Evolutionary conservation across 306 rosid genomes (phyloP).

Genomic region (Vachellia pachyceras): DNA sequence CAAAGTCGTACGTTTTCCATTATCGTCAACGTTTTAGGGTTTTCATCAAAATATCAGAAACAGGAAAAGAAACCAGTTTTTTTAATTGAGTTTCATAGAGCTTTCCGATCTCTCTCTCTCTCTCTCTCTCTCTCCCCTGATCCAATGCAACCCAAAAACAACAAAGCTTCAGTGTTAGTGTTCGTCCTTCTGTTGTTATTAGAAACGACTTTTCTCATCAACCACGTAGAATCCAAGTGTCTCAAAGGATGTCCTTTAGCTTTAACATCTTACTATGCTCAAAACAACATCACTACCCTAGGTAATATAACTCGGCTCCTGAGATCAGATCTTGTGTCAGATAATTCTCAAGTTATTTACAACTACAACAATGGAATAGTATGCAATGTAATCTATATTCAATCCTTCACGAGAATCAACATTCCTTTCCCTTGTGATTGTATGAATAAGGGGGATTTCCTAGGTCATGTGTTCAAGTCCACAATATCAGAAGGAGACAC

Average conservation of each 20-base stretch:
- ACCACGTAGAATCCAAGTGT: conserved; percentile 5
- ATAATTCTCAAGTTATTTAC: background rate
- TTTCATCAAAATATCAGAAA: no score
- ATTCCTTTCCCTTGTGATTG: conserved; percentile 5
- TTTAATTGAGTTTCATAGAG: no score
- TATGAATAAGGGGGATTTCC: background rate
- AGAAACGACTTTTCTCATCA: background rate
- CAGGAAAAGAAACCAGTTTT: no score
- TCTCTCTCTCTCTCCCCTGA: no score
- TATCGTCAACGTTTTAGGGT: no score
- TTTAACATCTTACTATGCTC: background rate
- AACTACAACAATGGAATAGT: background rate
- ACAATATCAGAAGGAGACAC: background rate
- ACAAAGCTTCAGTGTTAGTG: no score
- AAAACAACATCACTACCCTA: background rate
- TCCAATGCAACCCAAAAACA: no score
- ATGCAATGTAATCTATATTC: background rate
- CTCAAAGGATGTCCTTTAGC: background rate
- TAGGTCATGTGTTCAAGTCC: conserved; percentile 10
- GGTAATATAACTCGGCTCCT: background rate
- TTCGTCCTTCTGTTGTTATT: background rate
- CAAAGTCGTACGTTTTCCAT: no score
- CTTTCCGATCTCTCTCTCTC: no score
- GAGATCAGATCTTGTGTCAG: background rate
- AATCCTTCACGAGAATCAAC: background rate